phyloP scores from a whole-genome alignment of 2,329 filamentous ascomycete species.

The Tolypocladium endophyticum region DNA sequence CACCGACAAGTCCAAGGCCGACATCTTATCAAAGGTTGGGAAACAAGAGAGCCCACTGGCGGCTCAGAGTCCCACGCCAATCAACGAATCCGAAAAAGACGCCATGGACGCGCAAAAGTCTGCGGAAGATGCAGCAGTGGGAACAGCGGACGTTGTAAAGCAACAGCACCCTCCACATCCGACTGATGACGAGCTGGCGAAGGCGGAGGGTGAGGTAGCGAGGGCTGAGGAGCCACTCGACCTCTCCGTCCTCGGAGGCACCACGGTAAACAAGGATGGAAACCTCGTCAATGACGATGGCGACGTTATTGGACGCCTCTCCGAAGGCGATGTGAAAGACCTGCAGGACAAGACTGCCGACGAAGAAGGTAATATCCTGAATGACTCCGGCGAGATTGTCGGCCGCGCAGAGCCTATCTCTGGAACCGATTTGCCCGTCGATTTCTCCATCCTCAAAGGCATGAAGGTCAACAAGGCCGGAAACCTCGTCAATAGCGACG shows the following conservation, averaged over 20 bases:
- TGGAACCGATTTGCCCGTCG: too few species aligned
- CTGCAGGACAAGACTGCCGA: slow-evolving; percentile 53
- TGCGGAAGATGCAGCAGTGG: not conserved
- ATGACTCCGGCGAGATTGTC: too few species aligned
- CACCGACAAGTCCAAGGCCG: not conserved
- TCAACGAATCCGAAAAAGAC: not conserved
- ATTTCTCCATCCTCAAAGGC: slow-evolving; percentile 39
- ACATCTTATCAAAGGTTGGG: not conserved
- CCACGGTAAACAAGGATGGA: slow-evolving; percentile 48
- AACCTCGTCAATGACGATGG: slow-evolving; percentile 45
- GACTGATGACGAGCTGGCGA: too few species aligned
- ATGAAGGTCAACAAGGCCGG: slow-evolving; percentile 49
- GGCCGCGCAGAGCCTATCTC: too few species aligned
- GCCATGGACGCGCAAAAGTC: too few species aligned
- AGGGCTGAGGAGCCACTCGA: slow-evolving; percentile 21
- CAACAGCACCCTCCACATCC: too few species aligned
- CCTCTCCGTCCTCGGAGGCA: slow-evolving; percentile 38
- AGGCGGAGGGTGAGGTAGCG: not conserved
- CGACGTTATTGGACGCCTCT: slow-evolving; percentile 49
- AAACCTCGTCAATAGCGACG: slow-evolving; percentile 43
- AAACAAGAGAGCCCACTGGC: not conserved
- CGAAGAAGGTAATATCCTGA: too few species aligned
- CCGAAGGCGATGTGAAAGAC: slow-evolving; percentile 54
- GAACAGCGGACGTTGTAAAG: too few species aligned
- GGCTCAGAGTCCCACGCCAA: not conserved